Conservation (phyloP, 2,329 filamentous ascomycete genomes). For the Aspergillus unguis region DNA sequence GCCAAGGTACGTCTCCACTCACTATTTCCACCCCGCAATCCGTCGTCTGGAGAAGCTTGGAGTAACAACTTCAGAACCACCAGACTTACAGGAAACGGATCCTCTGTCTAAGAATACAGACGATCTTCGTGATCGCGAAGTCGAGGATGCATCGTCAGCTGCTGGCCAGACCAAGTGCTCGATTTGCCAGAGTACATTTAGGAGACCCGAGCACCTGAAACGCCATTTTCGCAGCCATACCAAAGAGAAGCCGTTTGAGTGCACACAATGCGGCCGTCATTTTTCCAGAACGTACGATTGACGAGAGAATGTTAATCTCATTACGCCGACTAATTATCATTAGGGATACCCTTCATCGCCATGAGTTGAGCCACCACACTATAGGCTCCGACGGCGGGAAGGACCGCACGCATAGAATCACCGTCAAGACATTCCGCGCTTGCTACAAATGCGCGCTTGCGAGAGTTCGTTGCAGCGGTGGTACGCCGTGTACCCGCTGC, state of each 20-base stretch:
- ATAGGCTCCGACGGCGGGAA: slow-evolving; percentile 32
- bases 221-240: slow-evolving; percentile 42
- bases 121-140: slow-evolving; percentile 13
- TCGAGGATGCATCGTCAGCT: slow-evolving; percentile 11
- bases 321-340: slow-evolving; percentile 1
- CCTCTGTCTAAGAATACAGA: slow-evolving; percentile 10
- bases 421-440: slow-evolving; percentile 42
- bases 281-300: slow-evolving; percentile 41
- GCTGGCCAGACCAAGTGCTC: slow-evolving; percentile 30
- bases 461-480: slow-evolving; percentile 40
- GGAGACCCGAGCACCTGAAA: slow-evolving; percentile 42
- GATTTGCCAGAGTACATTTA: slow-evolving; percentile 38
- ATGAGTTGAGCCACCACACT: slow-evolving; percentile 39
- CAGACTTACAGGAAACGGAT: slow-evolving; percentile 18
- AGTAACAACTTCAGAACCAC: slow-evolving; percentile 14
- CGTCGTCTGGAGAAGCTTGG: background rate
- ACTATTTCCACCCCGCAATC: background rate
- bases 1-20: slow-evolving; percentile 19
- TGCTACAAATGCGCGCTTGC: slow-evolving; percentile 41
- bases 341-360: slow-evolving; percentile 41
- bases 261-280: slow-evolving; percentile 39
- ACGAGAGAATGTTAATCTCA: background rate
- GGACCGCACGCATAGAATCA: slow-evolving; percentile 39
- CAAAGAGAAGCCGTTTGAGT: slow-evolving; percentile 41
- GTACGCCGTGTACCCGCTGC: slow-evolving; percentile 37